Evolutionary conservation across 192 early-diverging fungal species (phyloP).

Genomic region (Fimicolochytrium jonesii): DNA sequence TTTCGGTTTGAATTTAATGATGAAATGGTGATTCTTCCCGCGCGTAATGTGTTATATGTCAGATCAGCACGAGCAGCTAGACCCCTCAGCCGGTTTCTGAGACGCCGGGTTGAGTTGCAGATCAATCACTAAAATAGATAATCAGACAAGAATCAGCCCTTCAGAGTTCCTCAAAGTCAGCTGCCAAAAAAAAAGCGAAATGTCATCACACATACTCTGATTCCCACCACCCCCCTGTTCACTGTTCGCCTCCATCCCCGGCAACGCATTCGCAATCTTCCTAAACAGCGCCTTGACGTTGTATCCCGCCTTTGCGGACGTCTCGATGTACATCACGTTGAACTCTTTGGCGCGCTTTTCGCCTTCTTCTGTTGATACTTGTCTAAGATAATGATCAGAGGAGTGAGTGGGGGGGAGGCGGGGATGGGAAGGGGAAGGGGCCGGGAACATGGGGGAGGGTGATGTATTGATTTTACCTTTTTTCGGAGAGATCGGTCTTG

Average conservation of each 20-base stretch:
- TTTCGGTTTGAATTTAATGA: too few relatives aligned
- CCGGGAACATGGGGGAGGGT: background rate
- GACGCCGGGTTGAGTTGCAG: slow-evolving; percentile 38
- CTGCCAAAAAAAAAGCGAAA: background rate
- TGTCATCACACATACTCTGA: slow-evolving; percentile 20
- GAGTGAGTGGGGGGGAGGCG: too few relatives aligned
- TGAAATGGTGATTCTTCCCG: too few relatives aligned
- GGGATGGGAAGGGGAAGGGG: too few relatives aligned
- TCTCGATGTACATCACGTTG: slow-evolving; percentile 98
- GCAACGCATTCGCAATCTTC: slow-evolving; percentile 91
- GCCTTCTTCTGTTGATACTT: slow-evolving; percentile 94
- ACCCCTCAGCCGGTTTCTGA: slow-evolving; percentile 33
- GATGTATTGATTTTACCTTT: slow-evolving; percentile 63
- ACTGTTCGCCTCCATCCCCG: slow-evolving; percentile 69
- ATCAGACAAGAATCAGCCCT: background rate
- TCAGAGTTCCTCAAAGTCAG: slow-evolving; percentile 1
- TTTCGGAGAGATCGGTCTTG: slow-evolving; percentile 97
- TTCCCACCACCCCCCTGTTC: slow-evolving; percentile 2
- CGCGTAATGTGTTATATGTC: background rate
- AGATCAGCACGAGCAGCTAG: slow-evolving; percentile 42
- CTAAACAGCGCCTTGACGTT: slow-evolving; percentile 98
- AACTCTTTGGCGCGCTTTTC: slow-evolving; percentile 96
- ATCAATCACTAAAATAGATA: slow-evolving; percentile 37
- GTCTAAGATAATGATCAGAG: slow-evolving; percentile 35
- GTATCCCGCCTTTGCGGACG: slow-evolving; percentile 97